Base-by-base conservation (phyloP, 345 rosid species). In the Populus deltoides region DNA sequence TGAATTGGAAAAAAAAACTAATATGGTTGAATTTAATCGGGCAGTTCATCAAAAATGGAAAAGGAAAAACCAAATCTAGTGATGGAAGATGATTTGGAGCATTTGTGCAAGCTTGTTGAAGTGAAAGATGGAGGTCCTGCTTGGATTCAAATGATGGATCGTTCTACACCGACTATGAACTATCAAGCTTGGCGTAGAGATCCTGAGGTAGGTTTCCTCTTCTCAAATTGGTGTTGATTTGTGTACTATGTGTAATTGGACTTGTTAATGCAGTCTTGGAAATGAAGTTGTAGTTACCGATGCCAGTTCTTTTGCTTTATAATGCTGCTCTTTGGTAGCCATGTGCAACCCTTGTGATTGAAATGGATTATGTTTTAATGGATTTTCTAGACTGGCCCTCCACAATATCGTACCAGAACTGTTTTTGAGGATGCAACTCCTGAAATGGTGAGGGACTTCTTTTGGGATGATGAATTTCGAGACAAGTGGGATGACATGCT, bases 111-210 rank as follows among this genome's bases (percentile, higher is more conserved):
- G 83, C 89, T 93, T 81, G 97, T 90, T 68, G 98, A 96, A 82
- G 94, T 73, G 79, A 96, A 88, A 86, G 98, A 96, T 79, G 93
- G 93, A 25, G 99, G 98, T 18, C 99, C 98, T 79, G 80, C 87
- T 77, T 96, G 99, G 99, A 91, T 93, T 89, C 92, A 88, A 22
- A 92, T 96, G 97, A 96, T 96, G 99, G 90, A 96, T 78, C 90
- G 97, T 6, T 90, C 97, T 33, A 86, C 90, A 1, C 83, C 89
- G 0, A 89, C 89, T 27, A 89, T 96, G 92, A 47, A 82, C 55
- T 96, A 91, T 78, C 91, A 89, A 82, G 99, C 99, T 68, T 93
- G 99, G 98, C 91, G 91, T 57, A 84, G 99, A 81, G 99, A 96
- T 82, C 93, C 85, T 38, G 85, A 86, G 94, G 98, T 94, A 85